phyloP scores from a whole-genome alignment of 1,284 basidiomycete species.

The Heimioporus retisporus region DNA sequence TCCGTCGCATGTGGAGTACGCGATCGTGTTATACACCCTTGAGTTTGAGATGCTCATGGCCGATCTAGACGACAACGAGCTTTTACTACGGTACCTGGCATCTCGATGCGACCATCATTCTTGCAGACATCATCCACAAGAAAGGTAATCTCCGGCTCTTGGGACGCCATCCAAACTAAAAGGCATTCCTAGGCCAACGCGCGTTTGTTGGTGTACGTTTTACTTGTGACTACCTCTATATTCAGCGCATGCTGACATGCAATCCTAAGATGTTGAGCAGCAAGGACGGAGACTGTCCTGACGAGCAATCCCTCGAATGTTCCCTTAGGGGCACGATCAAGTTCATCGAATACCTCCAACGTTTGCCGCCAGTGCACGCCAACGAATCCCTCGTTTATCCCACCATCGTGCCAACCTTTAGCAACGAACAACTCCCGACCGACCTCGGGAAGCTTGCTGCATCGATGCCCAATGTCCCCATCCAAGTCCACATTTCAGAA shows the following conservation, averaged over 20 bases:
- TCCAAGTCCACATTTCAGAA: slow-evolving; percentile 96
- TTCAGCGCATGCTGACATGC: slow-evolving; percentile 8
- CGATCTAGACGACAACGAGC: slow-evolving; percentile 85
- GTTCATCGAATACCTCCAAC: slow-evolving; percentile 76
- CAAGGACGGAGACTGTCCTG: slow-evolving; percentile 84
- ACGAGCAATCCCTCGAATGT: slow-evolving; percentile 57
- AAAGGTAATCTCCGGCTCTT: slow-evolving; percentile 56
- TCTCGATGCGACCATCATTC: slow-evolving; percentile 78
- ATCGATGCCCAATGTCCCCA: slow-evolving; percentile 66
- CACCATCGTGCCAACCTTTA: slow-evolving; percentile 95
- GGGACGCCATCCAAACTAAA: no score
- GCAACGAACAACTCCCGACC: slow-evolving; percentile 75
- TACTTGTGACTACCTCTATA: background rate
- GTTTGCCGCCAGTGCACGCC: slow-evolving; percentile 48
- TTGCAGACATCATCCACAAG: slow-evolving; percentile 82
- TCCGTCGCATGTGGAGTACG: slow-evolving; percentile 83
- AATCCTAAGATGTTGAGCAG: slow-evolving; percentile 56
- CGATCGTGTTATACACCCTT: slow-evolving; percentile 19
- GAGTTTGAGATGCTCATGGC: no score
- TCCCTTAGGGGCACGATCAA: slow-evolving; percentile 71
- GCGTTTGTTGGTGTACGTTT: slow-evolving; percentile 82
- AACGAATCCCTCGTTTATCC: slow-evolving; percentile 77
- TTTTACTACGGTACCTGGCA: slow-evolving; percentile 94
- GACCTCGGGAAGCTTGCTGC: slow-evolving; percentile 64
- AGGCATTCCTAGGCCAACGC: slow-evolving; percentile 73